These are phyloP conservation scores for Coprinopsis sp. DNA, from an alignment of 768 basidiomycete species.

Conservation along the genomic window DNA sequence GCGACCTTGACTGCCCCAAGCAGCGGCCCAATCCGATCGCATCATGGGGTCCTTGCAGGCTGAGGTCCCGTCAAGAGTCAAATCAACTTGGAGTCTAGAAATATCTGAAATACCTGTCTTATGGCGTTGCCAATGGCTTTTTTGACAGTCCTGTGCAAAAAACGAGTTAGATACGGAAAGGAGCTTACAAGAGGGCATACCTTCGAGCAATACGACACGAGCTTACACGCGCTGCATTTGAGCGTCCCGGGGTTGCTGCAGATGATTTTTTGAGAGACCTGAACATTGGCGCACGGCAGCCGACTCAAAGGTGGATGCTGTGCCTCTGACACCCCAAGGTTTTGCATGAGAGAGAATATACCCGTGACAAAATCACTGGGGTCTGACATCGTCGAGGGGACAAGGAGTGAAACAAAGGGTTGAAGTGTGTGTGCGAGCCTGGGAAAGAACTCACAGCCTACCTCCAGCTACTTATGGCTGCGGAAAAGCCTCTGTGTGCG, in stretches of 20 bases:
- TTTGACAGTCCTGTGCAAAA: constrained; percentile 35
- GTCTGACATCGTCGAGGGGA: no score
- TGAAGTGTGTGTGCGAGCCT: no score
- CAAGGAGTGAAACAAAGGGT: no score
- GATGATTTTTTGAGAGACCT: constrained; percentile 13
- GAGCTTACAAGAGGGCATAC: not conserved
- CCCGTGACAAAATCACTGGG: no score
- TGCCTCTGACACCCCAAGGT: no score
- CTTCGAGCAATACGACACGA: constrained; percentile 38
- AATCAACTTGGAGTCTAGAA: not conserved
- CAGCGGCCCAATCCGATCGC: constrained; percentile 19
- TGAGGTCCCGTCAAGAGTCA: constrained; percentile 7
- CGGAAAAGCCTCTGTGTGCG: no score
- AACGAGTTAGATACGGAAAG: not conserved
- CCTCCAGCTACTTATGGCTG: no score
- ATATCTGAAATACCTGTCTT: constrained; percentile 31
- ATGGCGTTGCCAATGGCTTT: constrained; percentile 34
- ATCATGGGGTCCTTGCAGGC: constrained; percentile 23
- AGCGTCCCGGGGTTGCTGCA: constrained; percentile 25
- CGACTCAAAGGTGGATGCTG: constrained; percentile 19
- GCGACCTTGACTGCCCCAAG: constrained; percentile 18
- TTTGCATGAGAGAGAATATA: no score
- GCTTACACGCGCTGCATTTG: constrained; percentile 21
- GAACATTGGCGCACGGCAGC: constrained; percentile 30
- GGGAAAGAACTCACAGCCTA: no score